These are phyloP conservation scores for Monilinia laxa DNA, from an alignment of 2,329 filamentous ascomycete species.

Conservation along the genomic window DNA sequence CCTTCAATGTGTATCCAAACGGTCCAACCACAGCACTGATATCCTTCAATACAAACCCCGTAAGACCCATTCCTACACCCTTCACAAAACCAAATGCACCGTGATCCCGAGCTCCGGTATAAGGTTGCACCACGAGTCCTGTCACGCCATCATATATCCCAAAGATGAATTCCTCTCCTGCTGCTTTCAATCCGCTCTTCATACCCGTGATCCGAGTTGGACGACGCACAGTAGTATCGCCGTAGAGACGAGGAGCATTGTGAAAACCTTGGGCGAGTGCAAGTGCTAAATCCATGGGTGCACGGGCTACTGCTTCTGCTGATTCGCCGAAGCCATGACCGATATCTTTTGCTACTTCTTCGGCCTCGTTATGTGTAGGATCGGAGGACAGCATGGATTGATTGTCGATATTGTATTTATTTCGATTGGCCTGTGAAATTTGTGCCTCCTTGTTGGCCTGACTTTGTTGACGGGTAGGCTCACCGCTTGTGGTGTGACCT, in stretches of 20 bases:
- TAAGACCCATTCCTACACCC: slow-evolving; percentile 20
- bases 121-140: slow-evolving; percentile 60
- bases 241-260: slow-evolving; percentile 68
- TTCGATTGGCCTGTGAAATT: slow-evolving; percentile 7
- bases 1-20: slow-evolving; percentile 62
- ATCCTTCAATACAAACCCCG: slow-evolving; percentile 41
- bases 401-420: slow-evolving; percentile 19
- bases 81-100: slow-evolving; percentile 17
- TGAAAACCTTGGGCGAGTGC: slow-evolving; percentile 67
- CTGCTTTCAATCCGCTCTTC: slow-evolving; percentile 53
- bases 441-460: slow-evolving; percentile 10
- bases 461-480: slow-evolving; percentile 24
- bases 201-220: slow-evolving; percentile 65
- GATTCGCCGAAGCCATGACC: slow-evolving; percentile 36
- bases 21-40: slow-evolving; percentile 61
- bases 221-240: slow-evolving; percentile 64
- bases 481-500: slow-evolving; percentile 24
- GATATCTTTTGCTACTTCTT: slow-evolving; percentile 35
- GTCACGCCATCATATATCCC: slow-evolving; percentile 66
- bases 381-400: slow-evolving; percentile 32
- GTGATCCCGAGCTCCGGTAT: slow-evolving; percentile 48
- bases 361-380: slow-evolving; percentile 29
- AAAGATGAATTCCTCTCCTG: slow-evolving; percentile 59
- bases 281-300: slow-evolving; percentile 58
- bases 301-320: slow-evolving; percentile 39